Conservation (phyloP, 768 basidiomycete species). For the Exsudoporus frostii region DNA sequence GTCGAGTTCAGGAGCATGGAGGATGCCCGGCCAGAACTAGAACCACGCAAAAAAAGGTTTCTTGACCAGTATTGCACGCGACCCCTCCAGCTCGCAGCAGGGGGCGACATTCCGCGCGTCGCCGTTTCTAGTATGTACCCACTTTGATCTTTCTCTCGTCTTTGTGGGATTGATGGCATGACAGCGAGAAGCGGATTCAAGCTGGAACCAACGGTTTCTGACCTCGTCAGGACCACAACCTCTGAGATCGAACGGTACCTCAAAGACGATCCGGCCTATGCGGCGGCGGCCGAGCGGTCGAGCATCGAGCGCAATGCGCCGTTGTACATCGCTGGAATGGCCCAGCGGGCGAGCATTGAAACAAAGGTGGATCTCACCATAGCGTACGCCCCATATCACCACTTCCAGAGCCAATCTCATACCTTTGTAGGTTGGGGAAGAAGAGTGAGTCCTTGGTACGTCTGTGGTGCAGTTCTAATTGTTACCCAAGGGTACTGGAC, state of each 20-base stretch:
- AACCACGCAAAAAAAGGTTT: not conserved
- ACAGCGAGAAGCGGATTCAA: not conserved
- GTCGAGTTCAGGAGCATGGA: not conserved
- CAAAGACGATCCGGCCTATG: not conserved
- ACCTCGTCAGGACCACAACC: not conserved
- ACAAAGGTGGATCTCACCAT: not conserved
- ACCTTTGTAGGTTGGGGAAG: not conserved
- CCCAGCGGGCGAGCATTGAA: not conserved
- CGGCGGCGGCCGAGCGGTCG: no score
- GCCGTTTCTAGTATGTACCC: not conserved
- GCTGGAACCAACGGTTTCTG: not conserved
- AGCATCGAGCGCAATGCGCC: not conserved
- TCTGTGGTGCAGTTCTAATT: not conserved
- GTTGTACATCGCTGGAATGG: not conserved
- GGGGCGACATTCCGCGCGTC: not conserved
- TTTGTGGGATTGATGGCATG: not conserved
- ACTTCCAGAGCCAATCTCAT: not conserved
- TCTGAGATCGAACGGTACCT: not conserved
- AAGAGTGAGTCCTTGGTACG: no score
- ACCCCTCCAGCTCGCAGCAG: not conserved
- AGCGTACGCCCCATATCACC: not conserved
- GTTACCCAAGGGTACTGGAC: not conserved
- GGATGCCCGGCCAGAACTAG: not conserved
- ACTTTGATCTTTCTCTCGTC: not conserved
- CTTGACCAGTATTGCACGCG: not conserved